phyloP scores from a whole-genome alignment of 192 early-diverging fungal species.

The Backusella tuberculispora region DNA sequence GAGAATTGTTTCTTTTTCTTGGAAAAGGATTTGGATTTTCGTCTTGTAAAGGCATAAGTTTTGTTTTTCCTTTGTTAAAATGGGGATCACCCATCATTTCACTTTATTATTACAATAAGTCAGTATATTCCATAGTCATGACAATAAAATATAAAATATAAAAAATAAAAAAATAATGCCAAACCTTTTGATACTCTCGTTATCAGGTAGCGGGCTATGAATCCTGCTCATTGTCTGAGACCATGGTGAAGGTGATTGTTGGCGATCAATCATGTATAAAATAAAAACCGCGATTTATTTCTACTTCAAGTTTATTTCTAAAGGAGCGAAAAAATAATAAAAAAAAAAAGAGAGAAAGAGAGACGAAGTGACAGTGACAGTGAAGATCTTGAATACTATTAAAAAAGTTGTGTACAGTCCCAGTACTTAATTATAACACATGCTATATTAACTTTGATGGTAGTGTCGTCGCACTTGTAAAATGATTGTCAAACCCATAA shows the following conservation, averaged over 20 bases:
- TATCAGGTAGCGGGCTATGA: conserved; percentile 16
- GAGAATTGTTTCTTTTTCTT: conserved; percentile 22
- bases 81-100: background rate
- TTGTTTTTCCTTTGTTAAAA: background rate
- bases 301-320: background rate
- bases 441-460: conserved; percentile 25
- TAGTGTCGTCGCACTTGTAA: background rate
- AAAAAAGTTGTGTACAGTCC: background rate
- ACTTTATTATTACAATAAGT: background rate
- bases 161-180: background rate
- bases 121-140: background rate
- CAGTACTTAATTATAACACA: conserved; percentile 14
- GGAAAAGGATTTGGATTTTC: conserved; percentile 5
- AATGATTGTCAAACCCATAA: conserved; percentile 16
- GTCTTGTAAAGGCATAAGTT: conserved; percentile 20
- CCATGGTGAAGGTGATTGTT: conserved; percentile 9
- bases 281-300: background rate
- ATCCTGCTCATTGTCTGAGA: conserved; percentile 20
- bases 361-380: background rate
- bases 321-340: background rate
- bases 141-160: too few species aligned
- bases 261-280: conserved; percentile 7
- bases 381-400: background rate
- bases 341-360: background rate
- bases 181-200: background rate